Evolutionary conservation across 164 flowering plant species (phyloP).

Genomic region (Vitis rotundifolia): DNA sequence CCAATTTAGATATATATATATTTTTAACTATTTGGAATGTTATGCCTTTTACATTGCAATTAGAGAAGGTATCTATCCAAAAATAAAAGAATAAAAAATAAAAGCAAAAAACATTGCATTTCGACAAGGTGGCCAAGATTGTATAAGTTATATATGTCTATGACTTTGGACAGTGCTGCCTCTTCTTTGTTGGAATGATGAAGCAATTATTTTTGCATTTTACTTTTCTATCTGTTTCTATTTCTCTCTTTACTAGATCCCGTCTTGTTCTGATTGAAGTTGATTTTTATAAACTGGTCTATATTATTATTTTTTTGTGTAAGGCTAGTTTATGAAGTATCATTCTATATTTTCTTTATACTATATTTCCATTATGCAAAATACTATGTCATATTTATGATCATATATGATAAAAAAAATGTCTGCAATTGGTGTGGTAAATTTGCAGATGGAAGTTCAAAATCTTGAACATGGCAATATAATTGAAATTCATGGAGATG

Average conservation of each 20-base stretch:
- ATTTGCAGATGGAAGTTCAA: conserved; percentile 65
- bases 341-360: background rate
- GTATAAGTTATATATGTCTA: too few species aligned
- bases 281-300: background rate
- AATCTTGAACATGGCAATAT: conserved; percentile 43
- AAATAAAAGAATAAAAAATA: too few species aligned
- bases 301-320: background rate
- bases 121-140: too few species aligned
- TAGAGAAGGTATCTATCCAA: too few species aligned
- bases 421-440: background rate
- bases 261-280: background rate
- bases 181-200: too few species aligned
- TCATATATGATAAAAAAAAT: background rate
- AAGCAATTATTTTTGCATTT: too few species aligned
- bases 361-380: background rate
- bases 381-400: background rate
- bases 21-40: too few species aligned
- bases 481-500: conserved; percentile 52
- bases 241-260: background rate
- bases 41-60: too few species aligned
- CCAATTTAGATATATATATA: too few species aligned
- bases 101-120: too few species aligned
- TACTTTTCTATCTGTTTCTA: too few species aligned
- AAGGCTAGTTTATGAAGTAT: background rate
- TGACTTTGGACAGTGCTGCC: too few species aligned